phyloP scores from a whole-genome alignment of 2,329 filamentous ascomycete species.

The Fusarium piperis region DNA sequence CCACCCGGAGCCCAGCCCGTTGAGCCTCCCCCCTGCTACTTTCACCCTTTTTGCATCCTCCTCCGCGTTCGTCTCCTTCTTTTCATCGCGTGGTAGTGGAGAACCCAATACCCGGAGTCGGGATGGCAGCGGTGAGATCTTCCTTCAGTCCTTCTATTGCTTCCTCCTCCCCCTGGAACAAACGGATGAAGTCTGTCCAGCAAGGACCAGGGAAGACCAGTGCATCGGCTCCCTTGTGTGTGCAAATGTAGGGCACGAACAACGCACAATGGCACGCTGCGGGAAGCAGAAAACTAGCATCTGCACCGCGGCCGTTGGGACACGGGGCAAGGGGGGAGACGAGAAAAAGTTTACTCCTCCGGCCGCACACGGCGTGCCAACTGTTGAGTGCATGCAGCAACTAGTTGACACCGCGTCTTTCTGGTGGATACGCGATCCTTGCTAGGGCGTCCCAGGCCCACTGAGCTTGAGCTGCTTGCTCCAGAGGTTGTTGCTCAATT shows the following conservation, averaged over 20 bases:
- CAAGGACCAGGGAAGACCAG: conserved; percentile 1
- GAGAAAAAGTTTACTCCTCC: conserved; percentile 14
- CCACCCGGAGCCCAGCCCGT: neutral
- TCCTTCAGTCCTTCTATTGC: neutral
- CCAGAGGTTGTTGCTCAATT: neutral
- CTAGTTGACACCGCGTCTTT: conserved; percentile 20
- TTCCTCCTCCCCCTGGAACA: neutral
- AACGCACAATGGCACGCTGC: conserved; percentile 21
- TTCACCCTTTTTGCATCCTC: conserved; percentile 5
- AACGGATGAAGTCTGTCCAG: neutral
- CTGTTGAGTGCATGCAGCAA: conserved; percentile 43
- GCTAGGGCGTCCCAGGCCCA: conserved; percentile 22
- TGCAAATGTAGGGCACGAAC: conserved; percentile 17
- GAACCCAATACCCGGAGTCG: neutral
- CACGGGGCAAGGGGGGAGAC: neutral
- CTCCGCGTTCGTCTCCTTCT: conserved; percentile 23
- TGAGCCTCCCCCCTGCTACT: neutral
- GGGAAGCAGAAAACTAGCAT: neutral
- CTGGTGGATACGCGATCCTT: conserved; percentile 21
- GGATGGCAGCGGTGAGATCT: conserved; percentile 22
- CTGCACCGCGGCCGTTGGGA: neutral
- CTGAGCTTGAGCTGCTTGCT: conserved; percentile 11
- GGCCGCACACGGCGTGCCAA: conserved; percentile 26
- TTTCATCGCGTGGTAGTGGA: conserved; percentile 28
- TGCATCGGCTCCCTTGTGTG: neutral